Evolutionary conservation across 805 yeast genomes (phyloP).

Genomic region (Pachysolen tannophilus): DNA sequence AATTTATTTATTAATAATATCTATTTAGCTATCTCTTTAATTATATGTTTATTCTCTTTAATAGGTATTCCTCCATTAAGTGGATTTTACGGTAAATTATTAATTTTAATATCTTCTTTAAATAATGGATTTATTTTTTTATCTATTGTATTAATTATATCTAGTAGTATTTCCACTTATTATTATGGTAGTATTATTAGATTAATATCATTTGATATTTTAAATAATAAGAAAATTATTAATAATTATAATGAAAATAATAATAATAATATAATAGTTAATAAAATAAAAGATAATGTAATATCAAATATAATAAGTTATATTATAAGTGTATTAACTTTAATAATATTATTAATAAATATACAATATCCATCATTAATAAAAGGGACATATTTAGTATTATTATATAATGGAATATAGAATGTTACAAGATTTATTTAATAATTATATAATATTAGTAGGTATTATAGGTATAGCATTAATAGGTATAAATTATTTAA

Average conservation of each 20-base stretch:
- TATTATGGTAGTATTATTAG: conserved; percentile 14
- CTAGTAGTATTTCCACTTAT: conserved; percentile 12
- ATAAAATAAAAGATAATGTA: conserved; percentile 8
- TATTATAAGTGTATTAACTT: conserved; percentile 13
- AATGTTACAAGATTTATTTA: conserved; percentile 5
- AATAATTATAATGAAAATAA: conserved; percentile 9
- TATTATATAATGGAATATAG: conserved; percentile 11
- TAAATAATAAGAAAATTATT: conserved; percentile 1
- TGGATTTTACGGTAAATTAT: conserved; percentile 12
- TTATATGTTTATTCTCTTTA: conserved; percentile 12
- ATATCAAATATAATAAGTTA: conserved; percentile 9
- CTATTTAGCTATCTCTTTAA: conserved; percentile 11
- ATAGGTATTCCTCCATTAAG: conserved; percentile 14
- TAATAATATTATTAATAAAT: conserved; percentile 12
- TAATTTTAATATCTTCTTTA: conserved; percentile 13
- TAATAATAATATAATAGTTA: conserved; percentile 8
- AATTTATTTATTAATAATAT: conserved; percentile 11
- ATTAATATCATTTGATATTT: conserved; percentile 6
- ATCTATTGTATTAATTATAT: conserved; percentile 11
- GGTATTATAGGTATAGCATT: conserved; percentile 13
- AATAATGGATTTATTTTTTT: conserved; percentile 11
- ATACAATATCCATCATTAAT: conserved; percentile 13
- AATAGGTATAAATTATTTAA: conserved; percentile 11
- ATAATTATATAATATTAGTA: conserved; percentile 11
- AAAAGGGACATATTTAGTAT: conserved; percentile 14